Percentiles rank a stretch among this genome's conserved stretches.
Conservation (phyloP, 306 rosid genomes). For the Dicorynia guianensis region DNA sequence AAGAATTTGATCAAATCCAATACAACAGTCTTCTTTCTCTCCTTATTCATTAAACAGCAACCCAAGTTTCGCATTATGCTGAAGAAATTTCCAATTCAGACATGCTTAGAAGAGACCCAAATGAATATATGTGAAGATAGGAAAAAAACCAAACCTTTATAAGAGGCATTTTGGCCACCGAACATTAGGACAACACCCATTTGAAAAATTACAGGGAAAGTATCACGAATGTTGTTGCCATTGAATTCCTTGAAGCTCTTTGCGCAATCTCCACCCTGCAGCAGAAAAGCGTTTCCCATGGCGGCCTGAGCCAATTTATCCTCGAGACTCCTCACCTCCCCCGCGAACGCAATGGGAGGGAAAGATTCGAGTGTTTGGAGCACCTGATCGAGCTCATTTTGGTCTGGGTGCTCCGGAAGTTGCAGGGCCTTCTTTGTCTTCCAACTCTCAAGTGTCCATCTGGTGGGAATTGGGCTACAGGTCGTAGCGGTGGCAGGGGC, state of each 20-base stretch:
- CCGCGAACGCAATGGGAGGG: constrained; percentile 55
- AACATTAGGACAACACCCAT: constrained; percentile 60
- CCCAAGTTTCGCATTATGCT: neutral
- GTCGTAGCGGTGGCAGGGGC: neutral
- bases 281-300: constrained; percentile 53
- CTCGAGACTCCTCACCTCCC: constrained; percentile 53
- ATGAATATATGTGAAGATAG: neutral
- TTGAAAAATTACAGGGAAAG: constrained; percentile 57
- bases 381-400: constrained; percentile 40
- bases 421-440: constrained; percentile 47
- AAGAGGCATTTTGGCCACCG: constrained; percentile 63
- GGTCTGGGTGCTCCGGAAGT: constrained; percentile 51
- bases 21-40: neutral
- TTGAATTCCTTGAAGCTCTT: constrained; percentile 88
- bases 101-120: neutral
- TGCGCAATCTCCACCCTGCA: constrained; percentile 69
- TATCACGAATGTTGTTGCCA: constrained; percentile 59
- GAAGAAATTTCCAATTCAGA: neutral
- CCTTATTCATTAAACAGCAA: neutral
- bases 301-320: constrained; percentile 54
- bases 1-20: constrained; percentile 5
- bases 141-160: constrained; percentile 46
- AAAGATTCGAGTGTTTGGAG: constrained; percentile 46
- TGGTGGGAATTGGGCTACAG: neutral
- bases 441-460: constrained; percentile 50